These are phyloP conservation scores for Aureobasidium subglaciale DNA, from an alignment of 2,329 filamentous ascomycete species.

Conservation along the genomic window DNA sequence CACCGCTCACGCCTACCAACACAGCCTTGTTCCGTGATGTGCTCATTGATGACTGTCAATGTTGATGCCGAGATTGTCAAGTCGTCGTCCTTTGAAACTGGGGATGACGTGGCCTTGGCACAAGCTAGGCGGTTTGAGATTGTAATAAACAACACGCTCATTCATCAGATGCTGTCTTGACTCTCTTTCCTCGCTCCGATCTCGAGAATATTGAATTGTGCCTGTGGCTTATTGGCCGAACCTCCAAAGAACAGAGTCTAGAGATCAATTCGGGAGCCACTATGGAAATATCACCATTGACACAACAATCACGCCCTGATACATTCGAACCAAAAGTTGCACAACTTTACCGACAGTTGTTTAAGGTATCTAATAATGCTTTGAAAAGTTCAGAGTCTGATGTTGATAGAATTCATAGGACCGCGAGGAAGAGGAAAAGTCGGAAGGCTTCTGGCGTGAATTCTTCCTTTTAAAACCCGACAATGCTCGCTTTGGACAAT, in stretches of 20 bases:
- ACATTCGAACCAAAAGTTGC: slow-evolving; percentile 93
- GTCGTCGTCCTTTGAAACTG: slow-evolving; percentile 7
- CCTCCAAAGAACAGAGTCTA: not conserved
- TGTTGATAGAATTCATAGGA: slow-evolving; percentile 34
- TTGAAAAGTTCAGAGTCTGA: not conserved
- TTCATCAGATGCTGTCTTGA: not conserved
- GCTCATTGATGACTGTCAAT: slow-evolving; percentile 12
- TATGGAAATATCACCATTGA: slow-evolving; percentile 90
- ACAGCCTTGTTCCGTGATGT: slow-evolving; percentile 36
- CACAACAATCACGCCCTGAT: slow-evolving; percentile 82
- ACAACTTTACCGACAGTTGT: slow-evolving; percentile 76
- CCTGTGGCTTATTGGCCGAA: not conserved
- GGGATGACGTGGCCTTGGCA: slow-evolving; percentile 13
- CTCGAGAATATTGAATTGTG: not conserved
- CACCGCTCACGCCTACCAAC: slow-evolving; percentile 77
- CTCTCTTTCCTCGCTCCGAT: not conserved
- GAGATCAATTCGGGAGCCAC: not conserved
- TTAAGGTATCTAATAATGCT: slow-evolving; percentile 44
- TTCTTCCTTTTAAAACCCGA: slow-evolving; percentile 89
- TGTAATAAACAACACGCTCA: slow-evolving; percentile 10
- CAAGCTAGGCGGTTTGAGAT: slow-evolving; percentile 12
- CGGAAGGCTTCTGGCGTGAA: slow-evolving; percentile 92
- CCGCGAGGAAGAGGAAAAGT: slow-evolving; percentile 59
- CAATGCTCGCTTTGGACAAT: slow-evolving; percentile 55
- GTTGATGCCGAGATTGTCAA: not conserved